Base-by-base conservation (phyloP, 495 filamentous ascomycete species). In the Podospora conica region DNA sequence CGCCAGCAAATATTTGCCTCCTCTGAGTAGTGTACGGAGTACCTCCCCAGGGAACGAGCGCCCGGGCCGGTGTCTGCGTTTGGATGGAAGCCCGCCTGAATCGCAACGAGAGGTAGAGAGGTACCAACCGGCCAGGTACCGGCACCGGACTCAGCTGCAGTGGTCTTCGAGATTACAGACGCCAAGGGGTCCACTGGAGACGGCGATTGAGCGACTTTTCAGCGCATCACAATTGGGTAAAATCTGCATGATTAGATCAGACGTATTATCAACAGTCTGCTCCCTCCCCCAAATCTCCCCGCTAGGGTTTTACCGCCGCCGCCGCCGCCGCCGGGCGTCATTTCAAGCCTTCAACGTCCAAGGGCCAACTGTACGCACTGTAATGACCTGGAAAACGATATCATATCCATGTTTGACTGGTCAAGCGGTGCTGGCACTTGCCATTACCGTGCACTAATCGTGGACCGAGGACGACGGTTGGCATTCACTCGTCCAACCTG, bases 51-150 rank as follows among this genome's bases (percentile, higher is more conserved):
- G 60, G 66, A 60, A 53, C 67, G 20, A 29, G 67, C 63, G 59
- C 61, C 62, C 65, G 28, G 58, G 22, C 66, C 66, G 69, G 66
- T 68, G 60, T 66, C 69, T 65, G 60, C 33, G 66, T 68, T 71
- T 54, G 69, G 69, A 66, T 18, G 18, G 15, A 18, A n/a, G 15
- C 15, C 40, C 60, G 63, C 66, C 66, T 70, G 65, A 68, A 68
- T 68, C 69, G 65, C 29, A 48, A 22, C 53, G 25, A 48, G 55
- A 63, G 56, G 58, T 56, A 65, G 40, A 48, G 33, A 48, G 59
- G 60, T 67, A 68, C 60, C 11, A 33, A 7, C 25, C 12, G 24
- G 21, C 24, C 53, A 20, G 27, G 24, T 24, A 27, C n/a, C 62
- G 10, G 48, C 8, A 10, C 4, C 9, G 23, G n/a, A 20, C 31